Percentiles rank a stretch among this genome's conserved stretches.
These are phyloP conservation scores for Geosiphon pyriformis DNA, from an alignment of 192 early-diverging fungal species.

Conservation along the genomic window DNA sequence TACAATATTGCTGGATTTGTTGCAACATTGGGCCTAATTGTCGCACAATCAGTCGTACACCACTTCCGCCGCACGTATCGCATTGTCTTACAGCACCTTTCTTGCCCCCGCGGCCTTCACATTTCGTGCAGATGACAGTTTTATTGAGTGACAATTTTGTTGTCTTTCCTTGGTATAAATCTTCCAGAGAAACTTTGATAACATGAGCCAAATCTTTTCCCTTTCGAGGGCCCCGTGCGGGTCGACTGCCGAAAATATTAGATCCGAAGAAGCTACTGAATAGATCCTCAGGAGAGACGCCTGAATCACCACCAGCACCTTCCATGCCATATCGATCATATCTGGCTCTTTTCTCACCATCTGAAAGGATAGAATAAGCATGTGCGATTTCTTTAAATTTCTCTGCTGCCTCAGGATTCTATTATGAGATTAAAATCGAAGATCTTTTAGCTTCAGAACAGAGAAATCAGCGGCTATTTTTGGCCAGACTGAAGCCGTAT, in stretches of 20 bases:
- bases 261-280: slow-evolving; percentile 97
- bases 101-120: slow-evolving; percentile 96
- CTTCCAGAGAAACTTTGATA: slow-evolving; percentile 81
- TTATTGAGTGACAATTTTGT: slow-evolving; percentile 95
- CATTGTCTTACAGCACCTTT: slow-evolving; percentile 87
- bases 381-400: slow-evolving; percentile 98
- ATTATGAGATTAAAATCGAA: not conserved
- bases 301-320: slow-evolving; percentile 64
- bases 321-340: slow-evolving; percentile 97
- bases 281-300: slow-evolving; percentile 87
- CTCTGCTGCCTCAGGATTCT: slow-evolving; percentile 86
- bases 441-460: not conserved
- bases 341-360: slow-evolving; percentile 79
- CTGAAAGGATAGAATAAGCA: slow-evolving; percentile 94
- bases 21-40: slow-evolving; percentile 99
- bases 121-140: slow-evolving; percentile 83
- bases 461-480: not conserved
- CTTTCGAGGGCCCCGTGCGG: slow-evolving; percentile 79
- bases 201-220: slow-evolving; percentile 93
- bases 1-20: slow-evolving; percentile 98
- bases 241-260: slow-evolving; percentile 70
- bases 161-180: slow-evolving; percentile 85
- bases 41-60: slow-evolving; percentile 82
- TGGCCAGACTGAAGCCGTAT: not conserved
- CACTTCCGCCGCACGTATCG: slow-evolving; percentile 78